phyloP scores from a whole-genome alignment of 2,329 filamentous ascomycete genomes.

The Cordyceps farinosa region DNA sequence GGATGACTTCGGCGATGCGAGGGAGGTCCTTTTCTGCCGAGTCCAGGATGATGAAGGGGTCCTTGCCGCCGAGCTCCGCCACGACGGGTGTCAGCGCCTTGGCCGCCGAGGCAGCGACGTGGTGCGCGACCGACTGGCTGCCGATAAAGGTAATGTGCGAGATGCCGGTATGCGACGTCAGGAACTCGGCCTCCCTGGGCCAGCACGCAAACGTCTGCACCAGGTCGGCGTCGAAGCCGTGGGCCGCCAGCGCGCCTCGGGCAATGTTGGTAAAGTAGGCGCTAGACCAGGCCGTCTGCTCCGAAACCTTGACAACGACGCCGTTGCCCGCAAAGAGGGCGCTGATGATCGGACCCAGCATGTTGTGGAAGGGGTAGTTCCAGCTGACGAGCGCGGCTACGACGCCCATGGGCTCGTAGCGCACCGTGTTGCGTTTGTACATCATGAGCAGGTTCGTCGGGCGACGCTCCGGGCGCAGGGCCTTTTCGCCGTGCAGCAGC shows the following conservation, averaged over 20 bases:
- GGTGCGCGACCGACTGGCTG: conserved; percentile 78
- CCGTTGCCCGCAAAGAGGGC: conserved; percentile 88
- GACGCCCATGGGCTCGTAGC: conserved; percentile 89
- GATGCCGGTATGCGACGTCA: conserved; percentile 82
- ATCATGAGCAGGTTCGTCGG: conserved; percentile 91
- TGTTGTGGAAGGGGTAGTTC: conserved; percentile 97
- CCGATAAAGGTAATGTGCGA: conserved; percentile 95
- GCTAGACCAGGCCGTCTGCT: conserved; percentile 92
- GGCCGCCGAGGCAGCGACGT: conserved; percentile 82
- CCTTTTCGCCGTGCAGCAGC: conserved; percentile 81
- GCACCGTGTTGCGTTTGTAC: conserved; percentile 89
- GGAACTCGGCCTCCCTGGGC: conserved; percentile 73
- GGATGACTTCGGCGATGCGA: conserved; percentile 74
- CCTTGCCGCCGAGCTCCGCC: conserved; percentile 92
- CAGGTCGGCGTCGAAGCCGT: conserved; percentile 76
- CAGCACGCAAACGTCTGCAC: conserved; percentile 86
- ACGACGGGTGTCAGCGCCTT: conserved; percentile 82
- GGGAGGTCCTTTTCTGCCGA: conserved; percentile 64
- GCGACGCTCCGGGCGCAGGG: conserved; percentile 65
- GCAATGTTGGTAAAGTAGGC: conserved; percentile 77
- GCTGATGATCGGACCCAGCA: conserved; percentile 86
- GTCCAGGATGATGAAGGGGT: conserved; percentile 85
- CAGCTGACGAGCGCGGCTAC: conserved; percentile 91
- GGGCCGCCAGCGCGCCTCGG: conserved; percentile 72
- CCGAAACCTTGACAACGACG: conserved; percentile 89